phyloP scores from a whole-genome alignment of 768 basidiomycete genomes.

The Brasilioporus rufonigricans region DNA sequence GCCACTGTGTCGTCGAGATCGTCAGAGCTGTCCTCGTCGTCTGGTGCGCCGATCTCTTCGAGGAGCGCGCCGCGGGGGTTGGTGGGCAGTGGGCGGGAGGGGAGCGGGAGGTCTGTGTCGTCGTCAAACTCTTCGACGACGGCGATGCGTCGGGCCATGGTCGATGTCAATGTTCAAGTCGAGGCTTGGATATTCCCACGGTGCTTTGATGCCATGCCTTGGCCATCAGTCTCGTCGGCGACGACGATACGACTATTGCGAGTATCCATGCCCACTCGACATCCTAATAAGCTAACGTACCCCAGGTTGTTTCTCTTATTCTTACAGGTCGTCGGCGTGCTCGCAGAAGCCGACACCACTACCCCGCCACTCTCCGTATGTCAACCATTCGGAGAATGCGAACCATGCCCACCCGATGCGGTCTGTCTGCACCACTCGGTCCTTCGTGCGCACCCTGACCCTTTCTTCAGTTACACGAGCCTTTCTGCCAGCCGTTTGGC shows the following conservation, averaged over 20 bases:
- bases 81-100: conserved; percentile 59
- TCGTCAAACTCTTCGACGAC: conserved; percentile 87
- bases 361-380: conserved; percentile 34
- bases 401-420: conserved; percentile 60
- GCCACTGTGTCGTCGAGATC: conserved; percentile 35
- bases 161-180: conserved; percentile 11
- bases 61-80: conserved; percentile 74
- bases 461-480: conserved; percentile 66
- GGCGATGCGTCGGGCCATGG: conserved; percentile 70
- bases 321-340: conserved; percentile 6
- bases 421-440: conserved; percentile 38
- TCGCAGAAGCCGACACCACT: conserved; percentile 2
- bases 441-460: conserved; percentile 5
- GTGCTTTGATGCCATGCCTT: not conserved
- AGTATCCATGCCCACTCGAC: not conserved
- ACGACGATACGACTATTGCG: conserved; percentile 12
- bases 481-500: conserved; percentile 95
- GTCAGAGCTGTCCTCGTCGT: conserved; percentile 46
- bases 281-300: not conserved
- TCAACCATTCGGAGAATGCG: conserved; percentile 55
- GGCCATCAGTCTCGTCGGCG: too few relatives aligned
- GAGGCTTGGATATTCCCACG: conserved; percentile 27
- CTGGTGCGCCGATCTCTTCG: conserved; percentile 60
- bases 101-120: conserved; percentile 88
- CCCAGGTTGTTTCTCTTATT: conserved; percentile 17